Evolutionary conservation across 2,329 filamentous ascomycete genomes (phyloP), one percentile per base, ranked within the genome.

Genomic region (Penicillium psychrosexuale): DNA sequence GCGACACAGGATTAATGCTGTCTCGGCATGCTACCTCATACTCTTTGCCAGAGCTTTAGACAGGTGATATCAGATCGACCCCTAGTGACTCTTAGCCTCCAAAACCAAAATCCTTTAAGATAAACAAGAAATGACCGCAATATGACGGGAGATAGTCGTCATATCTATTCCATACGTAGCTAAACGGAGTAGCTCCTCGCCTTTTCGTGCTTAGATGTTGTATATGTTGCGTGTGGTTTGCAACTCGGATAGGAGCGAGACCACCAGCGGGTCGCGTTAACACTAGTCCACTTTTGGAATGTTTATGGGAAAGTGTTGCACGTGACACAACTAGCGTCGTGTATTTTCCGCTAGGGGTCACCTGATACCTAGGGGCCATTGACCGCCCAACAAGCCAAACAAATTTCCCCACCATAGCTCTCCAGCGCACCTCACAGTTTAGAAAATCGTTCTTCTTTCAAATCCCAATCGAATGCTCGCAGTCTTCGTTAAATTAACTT

Each of bases 391-490:
- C 36, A 42, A 47, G 49, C 38, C 27, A 51, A 49, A 54, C 36
- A 43, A 31, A 19, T 51, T 54, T 54, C 52, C 52, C 52, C 52
- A 54, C 52, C 33, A 45, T 54, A 54, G 52, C 40, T 51, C 11
- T 42, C 22, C 47, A 39, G 31, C 48, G 31, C 52, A 45, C 28
- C 33, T 27, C 39, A 13, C 37, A 28, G 30, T 4, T 27, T 48
- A 30, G 44, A 31, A 34, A 19, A 13, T 28, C 9, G 5, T 22
- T 37, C 46, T 36, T 47, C 34, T 28, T 43, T 8, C 36, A 36
- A 42, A 15, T 44, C 40, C 28, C 12, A 49, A 42, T 59, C 48
- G 55, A 38, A 62, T 63, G 61, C 51, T 45, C 22, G 27, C 36
- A 30, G 31, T 8, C 17, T 39, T 37, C 27, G 19, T 34, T 55